Evolutionary conservation across 1,284 basidiomycete genomes (phyloP).

Genomic region (Leccinum holopus): DNA sequence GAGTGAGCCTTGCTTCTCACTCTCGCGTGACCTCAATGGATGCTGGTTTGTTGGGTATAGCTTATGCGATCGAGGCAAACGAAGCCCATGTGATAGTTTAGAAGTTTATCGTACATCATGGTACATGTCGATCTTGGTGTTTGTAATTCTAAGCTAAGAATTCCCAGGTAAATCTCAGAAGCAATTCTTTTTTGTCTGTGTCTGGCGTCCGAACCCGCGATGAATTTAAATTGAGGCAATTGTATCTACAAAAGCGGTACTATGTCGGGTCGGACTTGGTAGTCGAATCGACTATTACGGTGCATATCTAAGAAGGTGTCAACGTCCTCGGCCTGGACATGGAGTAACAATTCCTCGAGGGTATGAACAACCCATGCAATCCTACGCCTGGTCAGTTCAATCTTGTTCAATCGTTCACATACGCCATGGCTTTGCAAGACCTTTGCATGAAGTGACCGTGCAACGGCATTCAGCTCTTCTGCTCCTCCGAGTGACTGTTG

Average conservation of each 20-base stretch:
- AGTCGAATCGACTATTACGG: no score
- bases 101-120: no score
- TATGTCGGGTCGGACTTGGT: no score
- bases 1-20: neutral
- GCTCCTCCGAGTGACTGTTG: neutral
- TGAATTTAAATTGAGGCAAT: no score
- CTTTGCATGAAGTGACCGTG: neutral
- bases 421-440: neutral
- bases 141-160: no score
- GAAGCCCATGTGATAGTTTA: neutral
- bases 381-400: neutral
- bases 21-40: neutral
- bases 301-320: no score
- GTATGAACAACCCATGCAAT: neutral
- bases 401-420: neutral
- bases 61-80: neutral
- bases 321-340: neutral
- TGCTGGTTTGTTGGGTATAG: neutral
- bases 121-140: no score
- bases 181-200: no score
- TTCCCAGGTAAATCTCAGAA: no score
- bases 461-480: neutral
- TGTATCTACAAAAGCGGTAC: no score
- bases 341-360: neutral
- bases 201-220: no score